A percentile compares a stretch with the other conserved stretches of the same genome.
Evolutionary conservation across 768 basidiomycete species (phyloP).

Genomic region (Termitomyces titanicus): DNA sequence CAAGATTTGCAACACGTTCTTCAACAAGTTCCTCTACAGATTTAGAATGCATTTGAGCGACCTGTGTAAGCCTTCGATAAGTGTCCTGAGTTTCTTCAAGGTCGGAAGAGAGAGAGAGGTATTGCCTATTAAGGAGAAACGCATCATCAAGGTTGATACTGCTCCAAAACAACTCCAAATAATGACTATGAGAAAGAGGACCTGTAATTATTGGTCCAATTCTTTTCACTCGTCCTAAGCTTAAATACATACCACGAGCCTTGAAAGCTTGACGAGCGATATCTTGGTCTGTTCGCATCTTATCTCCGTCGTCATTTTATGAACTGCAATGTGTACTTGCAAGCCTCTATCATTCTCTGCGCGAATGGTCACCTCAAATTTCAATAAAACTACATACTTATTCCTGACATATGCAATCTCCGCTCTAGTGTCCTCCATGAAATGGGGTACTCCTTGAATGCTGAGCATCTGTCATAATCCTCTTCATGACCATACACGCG

Average conservation of each 20-base stretch:
- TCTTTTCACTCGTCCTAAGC: constrained; percentile 94
- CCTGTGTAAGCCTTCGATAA: neutral
- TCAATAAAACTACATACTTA: no score
- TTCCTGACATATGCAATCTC: constrained; percentile 85
- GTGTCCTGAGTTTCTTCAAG: neutral
- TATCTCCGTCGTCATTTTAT: constrained; percentile 56
- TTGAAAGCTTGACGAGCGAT: constrained; percentile 80
- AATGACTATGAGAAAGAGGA: no score
- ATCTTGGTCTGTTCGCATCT: constrained; percentile 76
- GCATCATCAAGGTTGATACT: constrained; percentile 6
- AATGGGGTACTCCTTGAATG: constrained; percentile 69
- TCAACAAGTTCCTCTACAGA: constrained; percentile 36
- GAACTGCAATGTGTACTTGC: constrained; percentile 74
- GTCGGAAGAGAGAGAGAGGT: neutral
- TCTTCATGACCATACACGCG: constrained; percentile 54
- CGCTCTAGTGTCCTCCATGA: constrained; percentile 64
- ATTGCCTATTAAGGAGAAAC: constrained; percentile 14
- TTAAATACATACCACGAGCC: no score
- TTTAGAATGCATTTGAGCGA: constrained; percentile 10
- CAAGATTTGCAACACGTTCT: constrained; percentile 39
- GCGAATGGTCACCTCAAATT: no score
- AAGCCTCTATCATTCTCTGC: no score
- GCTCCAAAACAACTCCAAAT: neutral
- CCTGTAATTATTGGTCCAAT: no score
- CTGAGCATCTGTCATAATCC: constrained; percentile 68